A percentile compares a stretch with the other conserved stretches of the same genome.
phyloP scores from a whole-genome alignment of 306 rosid genomes.

The Castanea sativa region DNA sequence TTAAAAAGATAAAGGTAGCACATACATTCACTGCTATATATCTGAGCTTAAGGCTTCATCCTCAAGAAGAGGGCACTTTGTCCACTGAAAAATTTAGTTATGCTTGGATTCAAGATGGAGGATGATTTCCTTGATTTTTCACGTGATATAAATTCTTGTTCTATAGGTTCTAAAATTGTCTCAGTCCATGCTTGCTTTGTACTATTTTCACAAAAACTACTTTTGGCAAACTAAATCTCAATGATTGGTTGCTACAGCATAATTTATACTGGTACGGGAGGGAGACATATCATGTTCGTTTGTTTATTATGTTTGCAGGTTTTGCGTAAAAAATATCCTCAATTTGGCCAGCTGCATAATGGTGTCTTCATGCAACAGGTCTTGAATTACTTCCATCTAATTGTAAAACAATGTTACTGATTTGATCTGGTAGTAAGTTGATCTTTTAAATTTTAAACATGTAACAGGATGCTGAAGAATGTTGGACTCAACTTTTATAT shows the following conservation, averaged over 20 bases:
- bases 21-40: not conserved
- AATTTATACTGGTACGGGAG: constrained; percentile 10
- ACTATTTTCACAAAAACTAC: not conserved
- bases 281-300: constrained; percentile 12
- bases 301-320: constrained; percentile 53
- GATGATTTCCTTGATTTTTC: not conserved
- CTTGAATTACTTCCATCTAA: constrained; percentile 12
- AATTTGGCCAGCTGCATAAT: constrained; percentile 93
- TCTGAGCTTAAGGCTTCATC: not conserved
- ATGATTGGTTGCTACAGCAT: constrained; percentile 1
- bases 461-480: constrained; percentile 97
- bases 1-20: not conserved
- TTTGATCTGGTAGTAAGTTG: constrained; percentile 10
- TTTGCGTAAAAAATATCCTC: constrained; percentile 90
- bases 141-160: not conserved
- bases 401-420: constrained; percentile 15
- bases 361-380: constrained; percentile 98
- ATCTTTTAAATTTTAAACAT: constrained; percentile 21
- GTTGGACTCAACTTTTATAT: constrained; percentile 97
- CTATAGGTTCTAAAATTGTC: not conserved
- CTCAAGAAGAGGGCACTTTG: not conserved
- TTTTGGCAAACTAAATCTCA: not conserved
- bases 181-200: not conserved
- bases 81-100: not conserved
- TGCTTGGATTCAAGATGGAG: not conserved